Percentiles rank a stretch among this genome's conserved stretches.
These are phyloP conservation scores for Solanum bukasovii DNA, from an alignment of 257 asterid species.

Conservation along the genomic window DNA sequence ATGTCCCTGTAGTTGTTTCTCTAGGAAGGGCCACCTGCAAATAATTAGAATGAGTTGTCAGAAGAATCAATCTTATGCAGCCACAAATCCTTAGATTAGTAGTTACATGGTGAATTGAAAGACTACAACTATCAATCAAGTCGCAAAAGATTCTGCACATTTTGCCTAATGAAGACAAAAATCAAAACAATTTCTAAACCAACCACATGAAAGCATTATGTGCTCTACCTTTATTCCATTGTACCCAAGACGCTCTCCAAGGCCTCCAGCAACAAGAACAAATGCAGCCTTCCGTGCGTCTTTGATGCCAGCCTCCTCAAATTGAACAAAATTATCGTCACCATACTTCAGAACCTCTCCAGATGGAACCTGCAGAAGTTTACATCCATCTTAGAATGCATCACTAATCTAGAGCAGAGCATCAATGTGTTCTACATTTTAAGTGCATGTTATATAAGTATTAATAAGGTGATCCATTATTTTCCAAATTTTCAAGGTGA, in stretches of 20 bases:
- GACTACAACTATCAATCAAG: neutral
- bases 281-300: conserved; percentile 89
- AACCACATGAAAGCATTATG: neutral
- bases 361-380: conserved; percentile 69
- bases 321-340: conserved; percentile 49
- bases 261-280: conserved; percentile 99
- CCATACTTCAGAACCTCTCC: conserved; percentile 79
- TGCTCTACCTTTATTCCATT: conserved; percentile 80
- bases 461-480: neutral
- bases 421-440: neutral
- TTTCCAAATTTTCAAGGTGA: neutral
- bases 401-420: neutral
- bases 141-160: neutral
- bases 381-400: neutral
- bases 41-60: conserved; percentile 10
- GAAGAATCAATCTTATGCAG: neutral
- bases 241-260: conserved; percentile 99
- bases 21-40: conserved; percentile 89
- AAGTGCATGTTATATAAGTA: neutral
- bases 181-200: neutral
- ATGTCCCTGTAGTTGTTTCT: conserved; percentile 75
- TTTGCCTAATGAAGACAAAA: neutral
- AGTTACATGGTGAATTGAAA: neutral
- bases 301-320: conserved; percentile 73
- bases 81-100: neutral